Percentiles rank a stretch among this genome's conserved stretches.
Conservation (phyloP, 768 basidiomycete genomes). For the Amanita rubescens region DNA sequence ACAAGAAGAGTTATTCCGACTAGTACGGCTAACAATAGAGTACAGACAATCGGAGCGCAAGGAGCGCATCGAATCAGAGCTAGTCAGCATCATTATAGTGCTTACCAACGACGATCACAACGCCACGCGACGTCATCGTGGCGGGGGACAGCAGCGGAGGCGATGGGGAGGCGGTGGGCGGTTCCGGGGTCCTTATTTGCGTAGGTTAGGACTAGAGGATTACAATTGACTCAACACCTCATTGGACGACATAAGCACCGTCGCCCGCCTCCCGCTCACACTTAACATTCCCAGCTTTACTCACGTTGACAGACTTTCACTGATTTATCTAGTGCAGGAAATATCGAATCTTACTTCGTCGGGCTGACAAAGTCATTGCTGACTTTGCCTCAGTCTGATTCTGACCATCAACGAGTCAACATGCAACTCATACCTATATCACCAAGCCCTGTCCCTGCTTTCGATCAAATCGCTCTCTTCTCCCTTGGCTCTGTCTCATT, state of each 20-base stretch:
- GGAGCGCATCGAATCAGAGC: too few species aligned
- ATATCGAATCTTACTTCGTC: not conserved
- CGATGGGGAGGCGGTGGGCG: not conserved
- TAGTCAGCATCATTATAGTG: too few species aligned
- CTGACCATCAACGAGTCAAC: conserved; percentile 20
- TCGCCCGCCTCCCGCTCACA: not conserved
- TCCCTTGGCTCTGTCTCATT: not conserved
- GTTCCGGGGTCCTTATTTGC: not conserved
- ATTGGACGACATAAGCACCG: not conserved
- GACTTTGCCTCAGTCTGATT: conserved; percentile 29
- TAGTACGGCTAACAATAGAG: not conserved
- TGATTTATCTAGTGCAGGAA: too few species aligned
- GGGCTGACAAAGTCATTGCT: conserved; percentile 33
- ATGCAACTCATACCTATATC: conserved; percentile 30
- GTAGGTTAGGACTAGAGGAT: not conserved
- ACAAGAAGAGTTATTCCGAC: conserved; percentile 11
- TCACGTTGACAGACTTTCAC: not conserved
- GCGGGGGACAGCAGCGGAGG: not conserved
- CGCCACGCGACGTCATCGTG: not conserved
- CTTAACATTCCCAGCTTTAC: not conserved
- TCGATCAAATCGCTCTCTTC: conserved; percentile 12
- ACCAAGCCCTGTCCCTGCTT: conserved; percentile 13
- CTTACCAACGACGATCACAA: not conserved
- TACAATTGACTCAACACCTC: not conserved
- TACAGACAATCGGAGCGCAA: not conserved